A percentile compares a stretch with the other conserved stretches of the same genome.
Evolutionary conservation across 495 filamentous ascomycete genomes (phyloP).

Genomic region (Neurospora sublineolata): DNA sequence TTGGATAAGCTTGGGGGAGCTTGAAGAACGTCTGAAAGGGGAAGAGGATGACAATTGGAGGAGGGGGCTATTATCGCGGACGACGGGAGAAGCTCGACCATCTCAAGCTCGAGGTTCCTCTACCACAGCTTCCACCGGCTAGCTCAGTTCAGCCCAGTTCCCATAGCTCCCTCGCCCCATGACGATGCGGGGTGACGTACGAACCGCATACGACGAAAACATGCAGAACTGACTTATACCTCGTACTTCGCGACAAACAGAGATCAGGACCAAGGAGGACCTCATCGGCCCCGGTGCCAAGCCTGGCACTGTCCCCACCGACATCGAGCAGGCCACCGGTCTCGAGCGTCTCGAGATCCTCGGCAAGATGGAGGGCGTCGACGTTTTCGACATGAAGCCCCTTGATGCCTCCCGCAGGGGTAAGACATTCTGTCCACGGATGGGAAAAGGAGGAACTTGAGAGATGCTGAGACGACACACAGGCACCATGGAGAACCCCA

Average conservation of each 20-base stretch:
- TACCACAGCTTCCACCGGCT: neutral
- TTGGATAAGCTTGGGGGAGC: neutral
- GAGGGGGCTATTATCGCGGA: neutral
- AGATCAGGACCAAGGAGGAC: slow-evolving; percentile 71
- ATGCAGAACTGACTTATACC: slow-evolving; percentile 10
- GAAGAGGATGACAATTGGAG: too few relatives aligned
- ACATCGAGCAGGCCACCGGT: slow-evolving; percentile 89
- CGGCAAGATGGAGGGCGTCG: slow-evolving; percentile 97
- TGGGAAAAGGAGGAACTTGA: too few relatives aligned
- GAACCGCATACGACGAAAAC: neutral
- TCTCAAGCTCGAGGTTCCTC: neutral
- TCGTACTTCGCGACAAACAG: slow-evolving; percentile 34
- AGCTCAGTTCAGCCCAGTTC: neutral
- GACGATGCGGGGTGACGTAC: neutral
- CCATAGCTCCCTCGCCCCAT: neutral
- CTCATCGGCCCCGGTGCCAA: slow-evolving; percentile 71
- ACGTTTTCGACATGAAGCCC: slow-evolving; percentile 97
- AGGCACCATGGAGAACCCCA: slow-evolving; percentile 83
- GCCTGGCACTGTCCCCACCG: slow-evolving; percentile 77
- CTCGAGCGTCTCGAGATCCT: slow-evolving; percentile 96
- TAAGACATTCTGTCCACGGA: too few relatives aligned
- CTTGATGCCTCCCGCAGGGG: slow-evolving; percentile 66
- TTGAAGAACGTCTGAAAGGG: too few relatives aligned
- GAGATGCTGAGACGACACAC: too few relatives aligned
- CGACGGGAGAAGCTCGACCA: neutral